Percentiles rank a stretch among this genome's conserved stretches.
Evolutionary conservation across 805 yeast species (phyloP).

Genomic region (Metschnikowia matae): DNA sequence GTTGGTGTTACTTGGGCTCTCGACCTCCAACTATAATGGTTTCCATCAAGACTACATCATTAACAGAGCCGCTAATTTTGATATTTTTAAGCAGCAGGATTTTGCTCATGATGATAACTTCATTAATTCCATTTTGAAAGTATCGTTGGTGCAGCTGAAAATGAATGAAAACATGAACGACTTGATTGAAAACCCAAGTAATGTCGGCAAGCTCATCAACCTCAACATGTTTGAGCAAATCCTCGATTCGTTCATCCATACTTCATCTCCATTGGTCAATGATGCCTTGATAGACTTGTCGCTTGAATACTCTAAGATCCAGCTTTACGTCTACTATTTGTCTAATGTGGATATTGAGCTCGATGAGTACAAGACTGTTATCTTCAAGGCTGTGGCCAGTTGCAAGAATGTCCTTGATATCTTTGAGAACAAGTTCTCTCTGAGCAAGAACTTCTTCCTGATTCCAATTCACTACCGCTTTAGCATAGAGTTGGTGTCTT

Average conservation of each 20-base stretch:
- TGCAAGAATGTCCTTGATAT: slow-evolving; percentile 27
- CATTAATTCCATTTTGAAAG: slow-evolving; percentile 23
- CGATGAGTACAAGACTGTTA: slow-evolving; percentile 25
- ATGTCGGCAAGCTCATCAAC: slow-evolving; percentile 32
- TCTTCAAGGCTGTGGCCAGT: slow-evolving; percentile 26
- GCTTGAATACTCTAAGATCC: slow-evolving; percentile 35
- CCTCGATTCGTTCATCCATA: slow-evolving; percentile 25
- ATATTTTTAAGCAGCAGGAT: slow-evolving; percentile 17
- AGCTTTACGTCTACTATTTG: slow-evolving; percentile 35
- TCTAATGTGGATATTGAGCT: slow-evolving; percentile 22
- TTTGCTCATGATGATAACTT: slow-evolving; percentile 18
- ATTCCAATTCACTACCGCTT: slow-evolving; percentile 41
- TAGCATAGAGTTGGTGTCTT: slow-evolving; percentile 31
- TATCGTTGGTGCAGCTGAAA: slow-evolving; percentile 37
- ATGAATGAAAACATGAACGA: slow-evolving; percentile 37
- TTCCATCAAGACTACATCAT: slow-evolving; percentile 35
- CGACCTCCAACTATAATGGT: slow-evolving; percentile 24
- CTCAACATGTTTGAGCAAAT: slow-evolving; percentile 43
- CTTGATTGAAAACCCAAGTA: slow-evolving; percentile 22
- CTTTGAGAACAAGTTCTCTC: slow-evolving; percentile 21
- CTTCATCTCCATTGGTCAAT: slow-evolving; percentile 17
- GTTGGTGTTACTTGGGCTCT: slow-evolving; percentile 38
- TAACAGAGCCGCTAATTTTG: slow-evolving; percentile 29
- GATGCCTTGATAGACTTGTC: slow-evolving; percentile 27
- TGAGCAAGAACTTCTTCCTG: slow-evolving; percentile 21